Percentiles rank a stretch among this genome's conserved stretches.
These are phyloP conservation scores for Aureobasidium uvarum DNA, from an alignment of 2,329 filamentous ascomycete species.

Conservation along the genomic window DNA sequence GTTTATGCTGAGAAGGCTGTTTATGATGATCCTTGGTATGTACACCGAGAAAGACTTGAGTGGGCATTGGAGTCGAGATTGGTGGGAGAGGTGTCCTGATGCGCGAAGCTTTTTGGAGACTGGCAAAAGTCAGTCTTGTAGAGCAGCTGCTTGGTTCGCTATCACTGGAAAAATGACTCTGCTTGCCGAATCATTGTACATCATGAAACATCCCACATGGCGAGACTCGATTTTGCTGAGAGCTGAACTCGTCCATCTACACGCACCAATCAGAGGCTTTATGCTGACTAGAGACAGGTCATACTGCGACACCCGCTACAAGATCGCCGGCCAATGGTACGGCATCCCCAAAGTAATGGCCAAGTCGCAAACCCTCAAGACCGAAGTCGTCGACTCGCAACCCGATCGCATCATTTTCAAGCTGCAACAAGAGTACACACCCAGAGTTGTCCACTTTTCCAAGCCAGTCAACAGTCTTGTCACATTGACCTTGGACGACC, in stretches of 20 bases:
- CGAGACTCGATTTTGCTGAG: no score
- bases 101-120: no score
- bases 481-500: constrained; percentile 43
- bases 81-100: not conserved
- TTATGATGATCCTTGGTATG: constrained; percentile 49
- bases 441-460: constrained; percentile 39
- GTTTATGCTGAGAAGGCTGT: constrained; percentile 50
- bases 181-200: no score
- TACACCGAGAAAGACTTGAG: constrained; percentile 26
- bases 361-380: constrained; percentile 43
- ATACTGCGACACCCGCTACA: constrained; percentile 52
- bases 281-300: constrained; percentile 32
- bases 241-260: not conserved
- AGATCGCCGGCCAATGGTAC: constrained; percentile 41
- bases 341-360: constrained; percentile 46
- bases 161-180: no score
- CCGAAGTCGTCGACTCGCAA: constrained; percentile 44
- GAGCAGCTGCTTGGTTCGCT: no score
- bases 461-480: constrained; percentile 46
- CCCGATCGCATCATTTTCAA: constrained; percentile 49
- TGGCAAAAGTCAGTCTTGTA: no score
- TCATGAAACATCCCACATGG: no score
- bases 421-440: constrained; percentile 50
- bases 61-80: not conserved
- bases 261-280: constrained; percentile 40